Conservation (phyloP, 371 early-diverging fungal genomes). For the Rhizomucor miehei region DNA sequence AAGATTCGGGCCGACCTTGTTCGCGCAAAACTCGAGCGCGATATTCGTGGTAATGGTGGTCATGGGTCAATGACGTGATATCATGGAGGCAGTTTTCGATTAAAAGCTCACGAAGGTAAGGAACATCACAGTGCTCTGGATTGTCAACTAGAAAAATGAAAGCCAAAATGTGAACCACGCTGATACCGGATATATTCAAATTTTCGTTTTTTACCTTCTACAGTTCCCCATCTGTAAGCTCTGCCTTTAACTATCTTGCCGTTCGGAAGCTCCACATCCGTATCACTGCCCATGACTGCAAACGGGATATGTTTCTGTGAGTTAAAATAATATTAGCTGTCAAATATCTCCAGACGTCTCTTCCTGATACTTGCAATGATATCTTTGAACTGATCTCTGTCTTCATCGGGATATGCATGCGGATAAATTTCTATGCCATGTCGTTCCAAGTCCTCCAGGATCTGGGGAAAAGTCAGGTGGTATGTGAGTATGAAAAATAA, state of each 20-base stretch:
- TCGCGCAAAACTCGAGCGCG: slow-evolving; percentile 63
- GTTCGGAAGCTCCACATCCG: slow-evolving; percentile 59
- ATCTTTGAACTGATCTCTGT: slow-evolving; percentile 68
- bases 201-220: slow-evolving; percentile 62
- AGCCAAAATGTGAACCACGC: neutral
- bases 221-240: slow-evolving; percentile 97
- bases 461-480: slow-evolving; percentile 15
- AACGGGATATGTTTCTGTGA: slow-evolving; percentile 82
- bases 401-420: slow-evolving; percentile 49
- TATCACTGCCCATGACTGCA: slow-evolving; percentile 89
- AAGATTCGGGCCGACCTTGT: slow-evolving; percentile 70
- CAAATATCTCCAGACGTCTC: neutral
- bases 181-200: neutral
- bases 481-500: neutral
- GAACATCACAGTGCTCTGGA: slow-evolving; percentile 83
- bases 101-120: slow-evolving; percentile 73
- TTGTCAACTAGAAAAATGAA: slow-evolving; percentile 68
- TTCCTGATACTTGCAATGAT: slow-evolving; percentile 45
- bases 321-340: neutral
- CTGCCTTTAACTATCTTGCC: slow-evolving; percentile 83
- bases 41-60: slow-evolving; percentile 74
- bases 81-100: slow-evolving; percentile 78
- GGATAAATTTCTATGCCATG: slow-evolving; percentile 76
- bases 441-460: slow-evolving; percentile 70
- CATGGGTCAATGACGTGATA: slow-evolving; percentile 78